Base-by-base conservation (phyloP, 495 filamentous ascomycete genomes). In the Penicillium simplicissimum region DNA sequence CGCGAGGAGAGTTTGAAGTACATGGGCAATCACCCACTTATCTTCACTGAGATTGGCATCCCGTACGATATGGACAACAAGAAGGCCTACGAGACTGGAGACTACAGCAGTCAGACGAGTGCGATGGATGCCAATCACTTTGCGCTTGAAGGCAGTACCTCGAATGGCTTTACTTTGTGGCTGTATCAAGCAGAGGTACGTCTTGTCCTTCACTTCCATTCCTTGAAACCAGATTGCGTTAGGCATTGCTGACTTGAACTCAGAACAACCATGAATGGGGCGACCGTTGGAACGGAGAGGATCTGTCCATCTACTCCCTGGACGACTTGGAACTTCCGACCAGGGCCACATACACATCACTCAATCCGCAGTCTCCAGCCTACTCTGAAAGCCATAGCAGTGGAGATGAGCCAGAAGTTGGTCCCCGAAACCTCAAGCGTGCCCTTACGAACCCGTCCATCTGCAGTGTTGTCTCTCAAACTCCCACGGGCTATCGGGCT, bases 1-100 rank as follows among this genome's bases (percentile, higher is more conserved):
- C 83, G 87, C 54, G 82, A 96, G 59, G 95, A 98, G 74, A 96
- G 96, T n/a, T 73, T 87, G 17, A 88, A 94, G 36, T 88, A 94
- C 56, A 92, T 97, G 84, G 95, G 95, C 15, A 84, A 88, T 36
- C 95, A 96, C 64, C 95, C 95, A 1, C 89, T 94, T 65, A 77
- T 98, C 11, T 90, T 96, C 71, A 96, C 91, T 1, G 95, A 99
- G 68, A 97, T 97, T 66, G 95, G 95, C 25, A 97, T 98, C 61
- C 95, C 95, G 0, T 99, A 97, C 69, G 96, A 99, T 72, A 99
- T 99, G 95, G 93, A 99, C 68, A 85, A 96, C 58, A 90, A 96
- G 74, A 76, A 92, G 63, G 95, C 95, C 1, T 99, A 99, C 74
- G 90, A 90, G 71, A 96, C 93, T n/a, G 95, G 95, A 4, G 90